phyloP scores from a whole-genome alignment of 2,329 filamentous ascomycete genomes.

The Metarhizium humberi region DNA sequence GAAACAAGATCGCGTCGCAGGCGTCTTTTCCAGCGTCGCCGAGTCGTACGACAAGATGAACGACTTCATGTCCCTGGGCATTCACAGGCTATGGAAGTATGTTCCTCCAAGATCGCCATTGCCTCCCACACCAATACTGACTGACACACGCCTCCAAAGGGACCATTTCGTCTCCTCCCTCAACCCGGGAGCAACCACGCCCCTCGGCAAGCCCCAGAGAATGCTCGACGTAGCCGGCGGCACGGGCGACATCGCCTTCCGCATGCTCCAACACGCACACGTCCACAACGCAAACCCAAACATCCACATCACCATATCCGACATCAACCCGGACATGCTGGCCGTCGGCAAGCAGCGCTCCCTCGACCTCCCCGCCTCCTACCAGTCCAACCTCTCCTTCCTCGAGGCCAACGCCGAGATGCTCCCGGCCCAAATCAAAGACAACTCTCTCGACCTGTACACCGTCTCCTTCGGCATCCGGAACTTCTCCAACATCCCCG shows the following conservation, averaged over 20 bases:
- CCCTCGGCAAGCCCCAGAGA: conserved; percentile 41
- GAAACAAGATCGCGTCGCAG: conserved; percentile 64
- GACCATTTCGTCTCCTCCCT: conserved; percentile 90
- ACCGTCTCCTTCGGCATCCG: conserved; percentile 96
- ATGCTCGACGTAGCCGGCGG: conserved; percentile 96
- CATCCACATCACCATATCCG: conserved; percentile 80
- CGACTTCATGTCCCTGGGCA: conserved; percentile 95
- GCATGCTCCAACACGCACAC: conserved; percentile 87
- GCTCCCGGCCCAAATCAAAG: conserved; percentile 52
- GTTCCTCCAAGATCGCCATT: conserved; percentile 13
- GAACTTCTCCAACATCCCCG: conserved; percentile 89
- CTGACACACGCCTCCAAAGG: conserved; percentile 20
- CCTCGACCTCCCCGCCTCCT: conserved; percentile 41
- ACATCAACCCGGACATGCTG: conserved; percentile 96
- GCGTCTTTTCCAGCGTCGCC: conserved; percentile 91
- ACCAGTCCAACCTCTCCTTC: conserved; percentile 58
- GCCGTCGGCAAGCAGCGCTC: conserved; percentile 77
- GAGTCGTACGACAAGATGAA: conserved; percentile 97
- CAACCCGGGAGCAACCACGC: conserved; percentile 62
- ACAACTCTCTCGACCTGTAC: conserved; percentile 79
- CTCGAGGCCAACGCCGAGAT: conserved; percentile 85
- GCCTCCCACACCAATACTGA: neutral
- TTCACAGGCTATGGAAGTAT: conserved; percentile 89
- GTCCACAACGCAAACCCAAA: conserved; percentile 62
- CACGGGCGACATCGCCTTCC: conserved; percentile 96